Evolutionary conservation across 2,329 filamentous ascomycete species (phyloP), one percentile per base, ranked within the genome.

Genomic region (Anthostomella pinea): DNA sequence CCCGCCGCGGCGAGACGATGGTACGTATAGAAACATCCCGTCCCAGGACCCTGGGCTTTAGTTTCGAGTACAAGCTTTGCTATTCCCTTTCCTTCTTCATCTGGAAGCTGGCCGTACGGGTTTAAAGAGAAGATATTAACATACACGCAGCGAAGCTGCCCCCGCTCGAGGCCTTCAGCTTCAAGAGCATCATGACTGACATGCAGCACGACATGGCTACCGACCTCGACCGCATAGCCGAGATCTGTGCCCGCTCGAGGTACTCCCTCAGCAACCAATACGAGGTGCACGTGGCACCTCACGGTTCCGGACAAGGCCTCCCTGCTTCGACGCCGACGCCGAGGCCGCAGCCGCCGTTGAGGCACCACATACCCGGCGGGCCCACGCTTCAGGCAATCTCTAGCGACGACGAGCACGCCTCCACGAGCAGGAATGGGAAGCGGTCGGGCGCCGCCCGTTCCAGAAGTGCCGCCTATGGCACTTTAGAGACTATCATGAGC

Each of bases 221-320:
- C 9, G 77, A 81, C 50, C 62, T 83, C 32, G 78, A 83, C 43
- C 72, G 77, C 25, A 83, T 83, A 50, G 79, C 79, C 8, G 79
- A 83, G 56, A 83, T 83, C 20, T 83, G 79, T 59, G 79, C 79
- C 23, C 69, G 75, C 21, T 82, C 78, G 9, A 70, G 75, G 27
- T 83, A 82, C 56, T 82, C 78, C 25, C 56, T 83, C 33, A 81
- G 78, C 58, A 81, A 81, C 55, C 79, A 83, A 53, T 82, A 83
- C 50, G 79, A 82, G 51, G 76, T 81, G 6, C 79, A 83, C 48
- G 75, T 81, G 41, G 65, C 73, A 9, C 79, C 79, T 10, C 79
- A 82, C 48, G 77, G 77, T 14, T 75, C 74, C 1, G 77, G 79
- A n/a, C n/a, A n/a, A n/a, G n/a, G 3, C 58, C 71, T 2, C 60